Conservation (phyloP, 2,329 filamentous ascomycete genomes). For the Neocatenulostroma microsporum region DNA sequence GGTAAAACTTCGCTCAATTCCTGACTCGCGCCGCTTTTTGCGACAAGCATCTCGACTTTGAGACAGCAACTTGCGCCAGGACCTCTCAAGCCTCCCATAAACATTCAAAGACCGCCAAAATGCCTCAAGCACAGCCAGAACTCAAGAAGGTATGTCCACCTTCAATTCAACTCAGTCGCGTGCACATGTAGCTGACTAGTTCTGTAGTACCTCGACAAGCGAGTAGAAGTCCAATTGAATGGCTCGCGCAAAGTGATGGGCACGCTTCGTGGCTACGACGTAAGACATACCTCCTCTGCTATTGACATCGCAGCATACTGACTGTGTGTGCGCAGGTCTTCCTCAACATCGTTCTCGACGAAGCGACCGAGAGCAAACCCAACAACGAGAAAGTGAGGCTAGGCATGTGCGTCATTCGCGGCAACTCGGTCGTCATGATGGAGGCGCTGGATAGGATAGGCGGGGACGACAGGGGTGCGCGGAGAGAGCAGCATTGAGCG, state of each 20-base stretch:
- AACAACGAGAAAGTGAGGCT: slow-evolving; percentile 83
- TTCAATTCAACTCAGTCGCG: slow-evolving; percentile 1
- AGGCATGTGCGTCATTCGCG: slow-evolving; percentile 72
- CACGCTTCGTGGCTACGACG: slow-evolving; percentile 90
- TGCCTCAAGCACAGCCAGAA: slow-evolving; percentile 98
- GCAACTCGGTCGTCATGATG: slow-evolving; percentile 97
- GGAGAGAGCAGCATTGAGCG: not conserved
- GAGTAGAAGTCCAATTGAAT: slow-evolving; percentile 94
- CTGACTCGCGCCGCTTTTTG: not conserved
- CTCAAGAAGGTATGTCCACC: slow-evolving; percentile 74
- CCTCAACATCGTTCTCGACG: slow-evolving; percentile 94
- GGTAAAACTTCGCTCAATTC: not conserved
- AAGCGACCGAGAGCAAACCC: slow-evolving; percentile 89
- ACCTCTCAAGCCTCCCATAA: not conserved
- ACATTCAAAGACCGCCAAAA: slow-evolving; percentile 41
- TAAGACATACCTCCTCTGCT: slow-evolving; percentile 40
- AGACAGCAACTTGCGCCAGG: not conserved
- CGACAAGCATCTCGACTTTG: not conserved
- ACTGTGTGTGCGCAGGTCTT: slow-evolving; percentile 61
- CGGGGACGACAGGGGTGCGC: slow-evolving; percentile 20
- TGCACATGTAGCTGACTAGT: not conserved
- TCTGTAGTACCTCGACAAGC: slow-evolving; percentile 92
- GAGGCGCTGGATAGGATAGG: slow-evolving; percentile 48
- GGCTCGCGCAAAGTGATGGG: slow-evolving; percentile 96
- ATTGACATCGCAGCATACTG: not conserved